Evolutionary conservation across 73 alveolate genomes (phyloP).

Genomic region (Paramecium tetraurelia): DNA sequence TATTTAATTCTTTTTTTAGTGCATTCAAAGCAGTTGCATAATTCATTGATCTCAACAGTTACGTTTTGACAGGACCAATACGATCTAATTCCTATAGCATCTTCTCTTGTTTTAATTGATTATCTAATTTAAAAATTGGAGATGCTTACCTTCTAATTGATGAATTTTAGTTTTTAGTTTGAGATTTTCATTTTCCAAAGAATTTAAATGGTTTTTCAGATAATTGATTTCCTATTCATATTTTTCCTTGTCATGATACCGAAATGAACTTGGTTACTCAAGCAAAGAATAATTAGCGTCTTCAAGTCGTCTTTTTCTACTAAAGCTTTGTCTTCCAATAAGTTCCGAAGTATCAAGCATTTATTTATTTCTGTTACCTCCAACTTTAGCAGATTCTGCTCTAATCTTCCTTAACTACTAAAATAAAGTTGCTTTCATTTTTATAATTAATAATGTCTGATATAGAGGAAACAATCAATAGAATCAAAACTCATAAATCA

Average conservation of each 20-base stretch:
- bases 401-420: neutral
- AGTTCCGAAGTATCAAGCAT: neutral
- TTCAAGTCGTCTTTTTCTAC: neutral
- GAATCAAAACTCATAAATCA: constrained; percentile 70
- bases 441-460: constrained; percentile 62
- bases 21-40: constrained; percentile 15
- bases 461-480: constrained; percentile 68
- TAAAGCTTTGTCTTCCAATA: neutral
- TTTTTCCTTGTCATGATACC: constrained; percentile 7
- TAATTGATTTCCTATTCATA: neutral
- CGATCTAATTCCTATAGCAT: neutral
- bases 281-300: neutral
- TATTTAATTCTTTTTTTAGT: neutral
- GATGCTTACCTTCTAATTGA: neutral
- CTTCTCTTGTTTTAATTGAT: neutral
- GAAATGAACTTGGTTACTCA: neutral
- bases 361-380: neutral
- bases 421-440: neutral
- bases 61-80: neutral
- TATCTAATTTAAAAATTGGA: neutral
- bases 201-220: neutral
- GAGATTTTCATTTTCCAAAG: neutral
- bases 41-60: neutral
- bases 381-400: neutral
- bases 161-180: neutral